Base-by-base conservation (phyloP, 1,284 basidiomycete species). In the Retiboletus flavoniger region DNA sequence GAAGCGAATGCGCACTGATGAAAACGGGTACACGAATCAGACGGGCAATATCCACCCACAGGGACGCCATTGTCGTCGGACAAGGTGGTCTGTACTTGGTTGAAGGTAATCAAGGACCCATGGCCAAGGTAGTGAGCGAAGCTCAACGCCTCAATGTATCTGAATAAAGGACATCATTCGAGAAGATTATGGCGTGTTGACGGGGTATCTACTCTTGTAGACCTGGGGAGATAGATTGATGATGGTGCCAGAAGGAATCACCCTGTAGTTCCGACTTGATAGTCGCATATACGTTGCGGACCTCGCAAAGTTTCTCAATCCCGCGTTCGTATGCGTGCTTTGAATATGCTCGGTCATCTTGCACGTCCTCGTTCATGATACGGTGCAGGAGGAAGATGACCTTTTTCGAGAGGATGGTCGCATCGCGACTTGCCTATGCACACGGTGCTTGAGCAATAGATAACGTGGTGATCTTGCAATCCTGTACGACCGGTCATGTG, bases 331-430 rank as follows among this genome's bases (percentile, higher is more conserved):
- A 82, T 2, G 87, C 83, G 31, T 70, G 70, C 35, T 70, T 62
- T 28, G 65, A 59, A 29, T 60, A 63, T 48, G 67, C 68, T 19
- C 59, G 60, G 40, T 74, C 72, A 26, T 79, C 73, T 45, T 64
- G 58, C 38, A 65, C 67, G 62, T 76, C 76, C 61, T 82, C 84
- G 58, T 80, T 78, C 51, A 83, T 76, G 53, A 85, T 77, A 40
- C 95, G 88, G 67, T 98, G 96, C 4, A 98, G 79, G 46, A 93
- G 85, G 66, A 98, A 98, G 59, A 99, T 98, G 65, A 88, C 79
- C 72, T 93, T 95, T 72, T 99, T 99, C 44, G 94, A 94, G n/a
- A 91, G 78, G 60, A 86, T 90, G 14, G 95, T 98, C 59, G 94
- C 83, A 70, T 97, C 95, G 32, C 96, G 82, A 66, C 84, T 87